Conservation (phyloP, 2,329 filamentous ascomycete genomes). For the Graphiopsis chlorocephala region DNA sequence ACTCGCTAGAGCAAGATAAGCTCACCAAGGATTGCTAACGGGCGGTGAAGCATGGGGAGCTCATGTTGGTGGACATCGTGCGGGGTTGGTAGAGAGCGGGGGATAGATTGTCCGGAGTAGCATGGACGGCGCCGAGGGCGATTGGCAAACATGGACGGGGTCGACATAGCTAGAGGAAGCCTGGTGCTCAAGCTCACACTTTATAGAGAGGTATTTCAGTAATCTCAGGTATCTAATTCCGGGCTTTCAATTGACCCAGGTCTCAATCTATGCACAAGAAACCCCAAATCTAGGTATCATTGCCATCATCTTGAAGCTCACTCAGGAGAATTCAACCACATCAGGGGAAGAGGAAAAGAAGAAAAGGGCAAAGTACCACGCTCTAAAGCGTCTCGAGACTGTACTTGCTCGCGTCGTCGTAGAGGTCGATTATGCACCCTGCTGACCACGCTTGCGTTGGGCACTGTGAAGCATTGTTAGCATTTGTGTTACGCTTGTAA, state of each 20-base stretch:
- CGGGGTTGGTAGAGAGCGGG: slow-evolving; percentile 1
- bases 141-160: not conserved
- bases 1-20: slow-evolving; percentile 4
- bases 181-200: not conserved
- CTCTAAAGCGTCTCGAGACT: slow-evolving; percentile 15
- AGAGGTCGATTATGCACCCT: slow-evolving; percentile 89
- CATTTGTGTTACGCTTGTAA: slow-evolving; percentile 6
- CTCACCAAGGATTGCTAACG: slow-evolving; percentile 4
- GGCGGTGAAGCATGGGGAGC: not conserved
- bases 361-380: not conserved
- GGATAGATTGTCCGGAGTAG: slow-evolving; percentile 1
- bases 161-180: not conserved
- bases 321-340: not conserved
- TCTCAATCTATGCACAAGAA: not conserved
- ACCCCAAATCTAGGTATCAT: not conserved
- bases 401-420: slow-evolving; percentile 70
- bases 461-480: slow-evolving; percentile 55
- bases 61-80: not conserved
- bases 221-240: not conserved
- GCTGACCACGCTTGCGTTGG: slow-evolving; percentile 97
- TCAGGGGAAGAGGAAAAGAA: not conserved
- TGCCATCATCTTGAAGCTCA: not conserved
- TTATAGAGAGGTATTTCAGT: not conserved
- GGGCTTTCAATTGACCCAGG: not conserved
- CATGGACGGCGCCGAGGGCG: not conserved